Percentiles rank a stretch among this genome's conserved stretches.
Conservation (phyloP, 2,329 filamentous ascomycete species). For the Ophiocordyceps polyrhachis-furcata region DNA sequence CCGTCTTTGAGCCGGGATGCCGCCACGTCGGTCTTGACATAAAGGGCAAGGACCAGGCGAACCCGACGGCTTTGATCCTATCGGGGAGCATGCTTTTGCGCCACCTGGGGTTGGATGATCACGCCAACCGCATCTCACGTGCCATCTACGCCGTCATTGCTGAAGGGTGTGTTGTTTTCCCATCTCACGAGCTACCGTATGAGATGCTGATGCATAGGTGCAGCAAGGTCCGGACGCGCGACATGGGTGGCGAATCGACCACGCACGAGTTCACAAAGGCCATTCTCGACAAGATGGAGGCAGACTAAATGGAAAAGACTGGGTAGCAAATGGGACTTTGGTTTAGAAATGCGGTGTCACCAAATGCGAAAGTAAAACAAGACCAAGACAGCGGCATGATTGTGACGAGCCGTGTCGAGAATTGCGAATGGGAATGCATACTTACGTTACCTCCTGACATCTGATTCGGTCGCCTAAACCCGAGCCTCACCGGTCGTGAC, state of each 20-base stretch:
- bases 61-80: conserved; percentile 89
- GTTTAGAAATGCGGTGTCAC: neutral
- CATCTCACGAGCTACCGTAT: neutral
- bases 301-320: conserved; percentile 26
- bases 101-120: conserved; percentile 91
- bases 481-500: no score
- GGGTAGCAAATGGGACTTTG: neutral
- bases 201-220: neutral
- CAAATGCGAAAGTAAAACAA: neutral
- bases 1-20: conserved; percentile 97
- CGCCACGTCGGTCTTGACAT: conserved; percentile 98
- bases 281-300: conserved; percentile 90
- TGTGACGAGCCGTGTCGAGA: neutral
- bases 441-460: neutral
- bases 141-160: conserved; percentile 61
- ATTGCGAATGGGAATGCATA: neutral
- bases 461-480: neutral
- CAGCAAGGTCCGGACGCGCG: conserved; percentile 73
- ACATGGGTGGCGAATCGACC: conserved; percentile 83
- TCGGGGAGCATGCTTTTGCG: conserved; percentile 94
- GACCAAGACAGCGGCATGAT: neutral
- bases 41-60: conserved; percentile 98
- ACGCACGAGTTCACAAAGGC: conserved; percentile 93
- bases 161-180: conserved; percentile 48
- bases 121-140: conserved; percentile 96